Evolutionary conservation across 202 grass and related monocot genomes (phyloP), one percentile per base, ranked within the genome.

Genomic region (Setaria italica): DNA sequence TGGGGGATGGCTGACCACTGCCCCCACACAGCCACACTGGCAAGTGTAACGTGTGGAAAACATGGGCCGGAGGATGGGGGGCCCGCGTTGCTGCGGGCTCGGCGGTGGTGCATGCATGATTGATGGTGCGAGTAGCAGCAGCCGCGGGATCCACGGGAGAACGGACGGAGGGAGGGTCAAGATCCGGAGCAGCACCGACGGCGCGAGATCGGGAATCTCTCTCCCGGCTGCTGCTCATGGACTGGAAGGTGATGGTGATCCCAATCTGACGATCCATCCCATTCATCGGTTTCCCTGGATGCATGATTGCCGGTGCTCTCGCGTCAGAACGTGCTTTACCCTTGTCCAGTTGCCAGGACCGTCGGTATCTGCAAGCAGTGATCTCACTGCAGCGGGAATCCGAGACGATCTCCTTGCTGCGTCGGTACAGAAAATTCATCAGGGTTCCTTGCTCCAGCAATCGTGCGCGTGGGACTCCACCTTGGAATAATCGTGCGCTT

Each of bases 1-100:
- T 11, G 37, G 74, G 68, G 62, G 29, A 57, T 16, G 41, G 16
- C 42, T 63, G 72, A 56, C 71, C 45, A 35, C 59, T 79, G 57
- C 46, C 21, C 12, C 11, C 46, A 17, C 42, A 46, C 39, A 41
- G 34, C 1, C 34, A 35, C 39, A 41, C 39, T 11, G 56, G 48
- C 48, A 50, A 34, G 70, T 62, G 57, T 21, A 49, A 42, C 50
- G 62, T 68, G 82, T 20, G 62, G 21, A 29, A 32, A 20, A 32
- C 11, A 46, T 8, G 70, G 21, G 71, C 45, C 30, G n/a, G 14
- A 0, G 43, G 43, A 59, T 59, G 54, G 55, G 54, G 55, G n/a
- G n/a, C n/a, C 20, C 57, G 57, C 57, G 7, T 9, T 46, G 5
- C 11, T n/a, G 55, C 19, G 8, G 17, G 4, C 53, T 54, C 51